These are phyloP conservation scores for Pleurotus eryngii DNA, from an alignment of 768 basidiomycete genomes.

Conservation along the genomic window DNA sequence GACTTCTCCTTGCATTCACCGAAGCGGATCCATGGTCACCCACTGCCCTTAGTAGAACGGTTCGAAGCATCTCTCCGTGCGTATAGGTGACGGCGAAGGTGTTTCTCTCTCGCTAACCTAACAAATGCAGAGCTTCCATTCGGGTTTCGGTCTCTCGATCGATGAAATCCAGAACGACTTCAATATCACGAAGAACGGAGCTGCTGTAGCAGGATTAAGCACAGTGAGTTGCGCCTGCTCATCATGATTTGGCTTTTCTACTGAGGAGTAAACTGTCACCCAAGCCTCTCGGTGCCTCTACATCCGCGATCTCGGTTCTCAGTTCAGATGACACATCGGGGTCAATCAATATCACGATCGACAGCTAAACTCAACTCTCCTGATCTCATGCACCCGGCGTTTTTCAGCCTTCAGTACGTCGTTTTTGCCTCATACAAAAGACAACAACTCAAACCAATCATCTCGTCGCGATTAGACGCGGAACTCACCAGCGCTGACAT, in stretches of 20 bases:
- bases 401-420: conserved; percentile 62
- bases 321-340: conserved; percentile 56
- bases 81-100: conserved; percentile 10
- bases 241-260: neutral
- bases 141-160: conserved; percentile 62
- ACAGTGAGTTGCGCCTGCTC: conserved; percentile 37
- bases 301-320: conserved; percentile 53
- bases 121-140: conserved; percentile 57
- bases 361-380: conserved; percentile 48
- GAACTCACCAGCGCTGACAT: conserved; percentile 48
- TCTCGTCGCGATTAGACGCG: conserved; percentile 34
- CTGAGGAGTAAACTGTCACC: neutral
- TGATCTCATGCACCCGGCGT: conserved; percentile 42
- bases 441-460: conserved; percentile 3
- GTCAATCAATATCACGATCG: conserved; percentile 60
- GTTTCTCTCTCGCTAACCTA: neutral
- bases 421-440: neutral
- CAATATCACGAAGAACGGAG: conserved; percentile 52
- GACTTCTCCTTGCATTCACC: conserved; percentile 56
- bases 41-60: conserved; percentile 50
- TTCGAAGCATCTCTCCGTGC: conserved; percentile 59
- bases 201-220: conserved; percentile 52
- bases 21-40: conserved; percentile 55
- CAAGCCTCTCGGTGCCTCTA: conserved; percentile 61
- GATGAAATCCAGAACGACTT: conserved; percentile 64